Conservation (phyloP, 495 filamentous ascomycete species). For the Aspergillus campestris region DNA sequence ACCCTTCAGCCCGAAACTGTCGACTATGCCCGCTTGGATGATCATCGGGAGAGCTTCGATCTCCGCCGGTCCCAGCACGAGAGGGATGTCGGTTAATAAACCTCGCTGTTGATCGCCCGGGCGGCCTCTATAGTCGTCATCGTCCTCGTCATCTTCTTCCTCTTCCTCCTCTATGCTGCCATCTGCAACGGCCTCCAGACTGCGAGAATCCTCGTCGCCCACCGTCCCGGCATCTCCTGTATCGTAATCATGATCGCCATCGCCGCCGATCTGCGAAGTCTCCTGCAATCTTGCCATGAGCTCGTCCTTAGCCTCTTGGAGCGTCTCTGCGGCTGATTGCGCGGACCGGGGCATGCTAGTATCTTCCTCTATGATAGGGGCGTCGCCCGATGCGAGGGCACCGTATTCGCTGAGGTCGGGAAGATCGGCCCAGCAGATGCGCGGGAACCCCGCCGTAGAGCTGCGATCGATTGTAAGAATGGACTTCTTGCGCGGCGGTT, state of each 20-base stretch:
- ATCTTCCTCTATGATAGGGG: constrained; percentile 38
- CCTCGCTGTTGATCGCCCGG: constrained; percentile 80
- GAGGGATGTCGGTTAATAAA: constrained; percentile 84
- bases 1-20: constrained; percentile 37
- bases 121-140: constrained; percentile 71
- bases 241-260: constrained; percentile 39
- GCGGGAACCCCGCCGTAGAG: constrained; percentile 34
- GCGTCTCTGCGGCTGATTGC: constrained; percentile 45
- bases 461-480: constrained; percentile 40
- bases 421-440: constrained; percentile 40
- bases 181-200: constrained; percentile 38
- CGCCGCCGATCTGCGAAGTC: constrained; percentile 34
- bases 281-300: constrained; percentile 49
- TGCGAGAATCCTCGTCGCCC: constrained; percentile 41
- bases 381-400: constrained; percentile 24
- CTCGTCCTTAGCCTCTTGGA: constrained; percentile 51
- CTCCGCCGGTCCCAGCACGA: constrained; percentile 84
- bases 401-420: constrained; percentile 38
- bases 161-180: constrained; percentile 48
- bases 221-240: constrained; percentile 40
- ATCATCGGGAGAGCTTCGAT: constrained; percentile 95
- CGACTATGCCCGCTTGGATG: constrained; percentile 78
- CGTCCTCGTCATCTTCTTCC: constrained; percentile 68
- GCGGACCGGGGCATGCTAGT: constrained; percentile 44
- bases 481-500: constrained; percentile 32